Evolutionary conservation across 148 eudicot species (phyloP).

Genomic region (Vaccinium darrowii): DNA sequence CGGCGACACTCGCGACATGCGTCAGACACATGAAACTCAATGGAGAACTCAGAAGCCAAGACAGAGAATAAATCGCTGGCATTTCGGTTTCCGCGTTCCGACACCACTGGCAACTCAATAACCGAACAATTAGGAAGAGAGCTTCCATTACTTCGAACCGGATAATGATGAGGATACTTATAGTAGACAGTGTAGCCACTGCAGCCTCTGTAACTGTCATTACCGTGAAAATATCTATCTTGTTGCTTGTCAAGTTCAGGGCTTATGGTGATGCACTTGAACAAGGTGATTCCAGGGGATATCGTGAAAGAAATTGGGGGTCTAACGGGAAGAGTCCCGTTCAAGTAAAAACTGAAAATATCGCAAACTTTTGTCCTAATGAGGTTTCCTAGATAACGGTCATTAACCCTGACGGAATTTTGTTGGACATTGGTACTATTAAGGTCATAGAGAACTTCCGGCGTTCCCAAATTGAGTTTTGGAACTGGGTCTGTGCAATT

Average conservation of each 20-base stretch:
- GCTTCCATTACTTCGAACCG: not conserved
- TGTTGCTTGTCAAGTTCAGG: not conserved
- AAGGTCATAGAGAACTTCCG: not conserved
- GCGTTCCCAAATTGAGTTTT: conserved; percentile 18
- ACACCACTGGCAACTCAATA: conserved; percentile 9
- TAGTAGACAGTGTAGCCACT: not conserved
- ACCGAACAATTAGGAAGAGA: not conserved
- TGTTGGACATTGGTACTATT: not conserved
- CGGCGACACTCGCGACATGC: not conserved
- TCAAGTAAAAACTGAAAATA: not conserved
- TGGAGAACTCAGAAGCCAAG: not conserved
- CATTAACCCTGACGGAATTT: not conserved
- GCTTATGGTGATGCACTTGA: conserved; percentile 21
- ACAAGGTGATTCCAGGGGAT: conserved; percentile 19
- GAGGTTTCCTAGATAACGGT: not conserved
- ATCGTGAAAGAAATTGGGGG: conserved; percentile 11
- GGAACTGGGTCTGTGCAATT: conserved; percentile 23
- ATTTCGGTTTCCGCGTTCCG: not conserved
- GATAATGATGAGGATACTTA: not conserved
- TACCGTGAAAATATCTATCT: not conserved
- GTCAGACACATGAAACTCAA: not conserved
- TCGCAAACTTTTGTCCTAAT: not conserved
- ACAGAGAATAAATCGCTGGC: not conserved
- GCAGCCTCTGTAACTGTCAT: conserved; percentile 1
- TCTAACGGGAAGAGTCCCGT: conserved; percentile 9